Conservation (phyloP, 495 filamentous ascomycete genomes). For the Neurospora sp. region DNA sequence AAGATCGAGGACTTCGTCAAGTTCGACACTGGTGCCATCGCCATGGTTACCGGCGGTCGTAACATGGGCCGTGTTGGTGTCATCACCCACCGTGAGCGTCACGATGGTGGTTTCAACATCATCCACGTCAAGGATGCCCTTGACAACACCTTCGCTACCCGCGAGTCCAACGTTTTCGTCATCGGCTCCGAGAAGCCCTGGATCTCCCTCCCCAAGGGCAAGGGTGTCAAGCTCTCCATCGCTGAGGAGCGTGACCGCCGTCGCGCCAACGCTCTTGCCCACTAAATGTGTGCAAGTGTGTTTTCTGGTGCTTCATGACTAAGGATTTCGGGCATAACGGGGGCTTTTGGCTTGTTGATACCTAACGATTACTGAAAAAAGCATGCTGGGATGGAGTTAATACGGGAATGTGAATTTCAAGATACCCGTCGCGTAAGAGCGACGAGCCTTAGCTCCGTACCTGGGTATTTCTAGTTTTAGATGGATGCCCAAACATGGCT, state of each 20-base stretch:
- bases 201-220: constrained; percentile 98
- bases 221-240: constrained; percentile 98
- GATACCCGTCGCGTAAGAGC: not conserved
- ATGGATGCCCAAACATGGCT: not conserved
- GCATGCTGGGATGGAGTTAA: constrained; percentile 21
- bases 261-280: constrained; percentile 66
- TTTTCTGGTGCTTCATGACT: constrained; percentile 2
- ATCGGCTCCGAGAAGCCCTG: constrained; percentile 97
- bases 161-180: constrained; percentile 97
- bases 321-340: constrained; percentile 6
- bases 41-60: constrained; percentile 96
- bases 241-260: constrained; percentile 96
- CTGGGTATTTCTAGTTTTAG: not conserved
- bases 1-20: constrained; percentile 93
- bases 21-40: constrained; percentile 95
- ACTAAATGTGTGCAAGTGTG: constrained; percentile 23
- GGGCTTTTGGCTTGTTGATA: constrained; percentile 18
- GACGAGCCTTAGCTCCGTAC: not conserved
- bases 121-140: constrained; percentile 99
- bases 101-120: constrained; percentile 99
- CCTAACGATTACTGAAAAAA: constrained; percentile 10
- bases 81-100: constrained; percentile 98
- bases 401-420: not conserved
- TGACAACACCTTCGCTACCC: constrained; percentile 98
- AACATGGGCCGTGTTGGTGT: constrained; percentile 99